Conservation (phyloP, 805 yeast genomes). For the Saccharomycopsis oosterbeekiorum region DNA sequence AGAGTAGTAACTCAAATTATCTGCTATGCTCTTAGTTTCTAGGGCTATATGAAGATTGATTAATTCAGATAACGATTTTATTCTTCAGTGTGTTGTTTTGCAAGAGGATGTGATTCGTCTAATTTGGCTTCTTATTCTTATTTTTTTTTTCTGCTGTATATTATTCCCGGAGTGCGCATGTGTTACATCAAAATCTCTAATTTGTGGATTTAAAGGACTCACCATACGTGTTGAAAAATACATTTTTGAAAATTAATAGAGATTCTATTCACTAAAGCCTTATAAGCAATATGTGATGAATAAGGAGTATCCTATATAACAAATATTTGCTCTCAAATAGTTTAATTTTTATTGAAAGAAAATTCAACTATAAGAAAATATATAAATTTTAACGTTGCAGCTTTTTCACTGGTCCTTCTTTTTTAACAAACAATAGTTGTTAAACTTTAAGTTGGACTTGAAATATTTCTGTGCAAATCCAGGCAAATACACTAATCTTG, state of each 20-base stretch:
- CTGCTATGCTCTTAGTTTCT: too few species aligned
- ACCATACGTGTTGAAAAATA: neutral
- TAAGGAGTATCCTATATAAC: neutral
- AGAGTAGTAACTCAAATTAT: neutral
- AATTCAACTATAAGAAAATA: too few species aligned
- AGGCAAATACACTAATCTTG: constrained; percentile 47
- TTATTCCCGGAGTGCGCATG: neutral
- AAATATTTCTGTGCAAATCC: constrained; percentile 21
- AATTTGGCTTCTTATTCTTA: neutral
- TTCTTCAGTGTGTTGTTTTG: too few species aligned
- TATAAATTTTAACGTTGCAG: too few species aligned
- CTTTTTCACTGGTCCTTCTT: neutral
- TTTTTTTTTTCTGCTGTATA: neutral
- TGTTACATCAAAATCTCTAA: too few species aligned
- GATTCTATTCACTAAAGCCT: neutral
- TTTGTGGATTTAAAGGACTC: neutral
- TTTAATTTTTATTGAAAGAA: too few species aligned
- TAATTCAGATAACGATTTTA: too few species aligned
- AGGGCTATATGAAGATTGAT: too few species aligned
- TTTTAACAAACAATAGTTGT: constrained; percentile 36
- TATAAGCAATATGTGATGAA: neutral
- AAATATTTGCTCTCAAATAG: too few species aligned
- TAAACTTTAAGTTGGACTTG: constrained; percentile 32
- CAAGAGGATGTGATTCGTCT: neutral
- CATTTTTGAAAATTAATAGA: neutral